A percentile compares a stretch with the other conserved stretches of the same genome.
Evolutionary conservation across 805 yeast species (phyloP).

Genomic region (Kluyveromyces lactis): DNA sequence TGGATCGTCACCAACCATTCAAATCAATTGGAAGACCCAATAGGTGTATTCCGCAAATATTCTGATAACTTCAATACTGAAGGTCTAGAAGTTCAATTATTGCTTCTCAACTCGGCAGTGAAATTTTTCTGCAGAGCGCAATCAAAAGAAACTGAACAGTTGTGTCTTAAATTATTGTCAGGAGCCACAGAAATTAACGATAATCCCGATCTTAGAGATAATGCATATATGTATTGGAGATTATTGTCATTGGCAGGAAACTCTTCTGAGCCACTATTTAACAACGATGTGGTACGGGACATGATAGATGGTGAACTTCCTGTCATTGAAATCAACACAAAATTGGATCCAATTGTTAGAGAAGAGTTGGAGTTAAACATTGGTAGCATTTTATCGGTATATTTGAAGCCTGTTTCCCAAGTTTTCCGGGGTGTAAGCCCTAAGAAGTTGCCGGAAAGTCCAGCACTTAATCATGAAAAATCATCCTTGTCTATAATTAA

Average conservation of each 20-base stretch:
- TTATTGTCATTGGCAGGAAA: slow-evolving; percentile 39
- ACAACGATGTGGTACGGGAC: slow-evolving; percentile 34
- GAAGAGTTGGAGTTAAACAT: slow-evolving; percentile 79
- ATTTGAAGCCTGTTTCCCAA: slow-evolving; percentile 73
- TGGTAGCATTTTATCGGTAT: slow-evolving; percentile 77
- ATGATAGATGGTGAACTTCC: slow-evolving; percentile 61
- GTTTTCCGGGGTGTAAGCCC: slow-evolving; percentile 62
- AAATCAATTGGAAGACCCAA: slow-evolving; percentile 30
- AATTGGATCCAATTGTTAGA: slow-evolving; percentile 56
- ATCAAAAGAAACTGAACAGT: slow-evolving; percentile 38
- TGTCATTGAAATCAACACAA: slow-evolving; percentile 57
- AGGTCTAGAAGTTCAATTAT: slow-evolving; percentile 62
- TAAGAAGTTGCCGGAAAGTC: slow-evolving; percentile 41
- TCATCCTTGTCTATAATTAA: slow-evolving; percentile 12
- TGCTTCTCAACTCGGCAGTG: slow-evolving; percentile 64
- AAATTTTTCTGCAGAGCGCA: slow-evolving; percentile 59
- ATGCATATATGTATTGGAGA: slow-evolving; percentile 84
- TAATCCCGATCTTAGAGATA: slow-evolving; percentile 79
- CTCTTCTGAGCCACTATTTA: slow-evolving; percentile 29
- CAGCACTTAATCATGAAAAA: slow-evolving; percentile 33
- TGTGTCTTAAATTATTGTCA: slow-evolving; percentile 53
- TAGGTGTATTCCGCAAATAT: slow-evolving; percentile 28
- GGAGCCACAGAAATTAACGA: slow-evolving; percentile 65
- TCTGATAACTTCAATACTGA: slow-evolving; percentile 46
- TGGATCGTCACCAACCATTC: slow-evolving; percentile 82